These are phyloP conservation scores for Rhizomucor pusillus DNA, from an alignment of 371 early-diverging fungal species.

Conservation along the genomic window DNA sequence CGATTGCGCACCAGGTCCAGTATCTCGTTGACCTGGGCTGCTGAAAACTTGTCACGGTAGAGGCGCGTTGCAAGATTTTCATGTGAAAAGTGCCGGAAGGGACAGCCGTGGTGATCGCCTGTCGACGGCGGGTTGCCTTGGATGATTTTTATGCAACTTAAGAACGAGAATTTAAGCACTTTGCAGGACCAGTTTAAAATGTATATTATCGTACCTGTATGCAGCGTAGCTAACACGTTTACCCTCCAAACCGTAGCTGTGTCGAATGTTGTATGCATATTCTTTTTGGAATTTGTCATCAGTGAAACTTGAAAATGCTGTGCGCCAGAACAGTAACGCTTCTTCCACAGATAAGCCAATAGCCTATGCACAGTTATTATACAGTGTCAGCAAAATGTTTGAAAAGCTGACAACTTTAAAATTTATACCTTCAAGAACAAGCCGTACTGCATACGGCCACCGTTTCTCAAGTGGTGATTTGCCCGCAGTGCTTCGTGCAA, in stretches of 20 bases:
- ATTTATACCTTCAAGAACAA: slow-evolving; percentile 81
- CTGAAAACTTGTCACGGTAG: slow-evolving; percentile 41
- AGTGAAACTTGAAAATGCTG: slow-evolving; percentile 69
- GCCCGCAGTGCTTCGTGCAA: slow-evolving; percentile 68
- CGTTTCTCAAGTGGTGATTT: slow-evolving; percentile 84
- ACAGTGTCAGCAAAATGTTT: too few species aligned
- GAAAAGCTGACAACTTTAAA: too few species aligned
- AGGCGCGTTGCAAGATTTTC: slow-evolving; percentile 62
- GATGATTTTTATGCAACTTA: slow-evolving; percentile 89
- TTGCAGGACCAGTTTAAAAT: too few species aligned
- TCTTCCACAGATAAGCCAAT: slow-evolving; percentile 91
- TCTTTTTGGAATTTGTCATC: slow-evolving; percentile 90
- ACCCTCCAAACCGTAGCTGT: slow-evolving; percentile 99
- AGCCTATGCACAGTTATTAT: slow-evolving; percentile 60
- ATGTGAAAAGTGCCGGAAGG: slow-evolving; percentile 82
- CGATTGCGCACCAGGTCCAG: slow-evolving; percentile 60
- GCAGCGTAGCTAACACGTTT: slow-evolving; percentile 90
- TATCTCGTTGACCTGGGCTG: slow-evolving; percentile 64
- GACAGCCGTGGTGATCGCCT: slow-evolving; percentile 94
- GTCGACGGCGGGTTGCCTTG: slow-evolving; percentile 70
- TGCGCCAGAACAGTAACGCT: slow-evolving; percentile 90
- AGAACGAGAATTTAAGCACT: not conserved
- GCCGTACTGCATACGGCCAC: slow-evolving; percentile 89
- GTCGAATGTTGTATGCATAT: slow-evolving; percentile 96
- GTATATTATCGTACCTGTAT: slow-evolving; percentile 56